Base-by-base conservation (phyloP, 2,329 filamentous ascomycete genomes). In the Coniella lustricola region DNA sequence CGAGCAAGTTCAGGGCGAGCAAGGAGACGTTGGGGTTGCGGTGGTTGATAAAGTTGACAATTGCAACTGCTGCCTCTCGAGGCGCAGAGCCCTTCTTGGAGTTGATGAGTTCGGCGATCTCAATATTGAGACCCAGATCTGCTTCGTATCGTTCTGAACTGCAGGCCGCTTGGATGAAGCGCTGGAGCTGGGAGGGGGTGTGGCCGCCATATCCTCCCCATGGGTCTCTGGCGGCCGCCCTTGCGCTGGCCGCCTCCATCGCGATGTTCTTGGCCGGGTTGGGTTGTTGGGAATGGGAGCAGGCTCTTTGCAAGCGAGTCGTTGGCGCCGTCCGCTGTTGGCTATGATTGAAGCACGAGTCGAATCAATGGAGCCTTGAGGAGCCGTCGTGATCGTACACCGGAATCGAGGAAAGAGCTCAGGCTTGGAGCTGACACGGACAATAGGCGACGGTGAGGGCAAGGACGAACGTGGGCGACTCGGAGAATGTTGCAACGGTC, bases 141-240 rank as follows among this genome's bases (percentile, higher is more conserved):
- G 93, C 91, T 73, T 98, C 93, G 74, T 90, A 96, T 72, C 97
- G 96, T 66, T 95, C 87, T 44, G 93, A 89, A 62, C 93, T 94
- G 74, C 93, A 97, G 56, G 93, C 91, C 71, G 90, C 90, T 66
- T 93, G 83, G 67, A 98, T 95, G 69, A 90, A 96, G 69, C 93
- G 86, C 72, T 95, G 90, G 53, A 98, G 80, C 65, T 90, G 89
- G 50, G 90, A 91, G 55, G 86, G 81, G 48, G 85, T 81, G 17
- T 54, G 45, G 65, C 86, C 82, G 64, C 83, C 82, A 70, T 86
- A 84, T 65, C 85, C 85, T 70, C 83, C 82, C 78, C 93, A 97
- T 68, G 90, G 90, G 75, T 96, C 91, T 71, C 91, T 84, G 61
- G 90, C 86, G 63, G 91, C 93, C 76, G 94, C 95, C 65, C 93